Conservation (phyloP, 177 flowering plant species). For the Vitis hybrid region DNA sequence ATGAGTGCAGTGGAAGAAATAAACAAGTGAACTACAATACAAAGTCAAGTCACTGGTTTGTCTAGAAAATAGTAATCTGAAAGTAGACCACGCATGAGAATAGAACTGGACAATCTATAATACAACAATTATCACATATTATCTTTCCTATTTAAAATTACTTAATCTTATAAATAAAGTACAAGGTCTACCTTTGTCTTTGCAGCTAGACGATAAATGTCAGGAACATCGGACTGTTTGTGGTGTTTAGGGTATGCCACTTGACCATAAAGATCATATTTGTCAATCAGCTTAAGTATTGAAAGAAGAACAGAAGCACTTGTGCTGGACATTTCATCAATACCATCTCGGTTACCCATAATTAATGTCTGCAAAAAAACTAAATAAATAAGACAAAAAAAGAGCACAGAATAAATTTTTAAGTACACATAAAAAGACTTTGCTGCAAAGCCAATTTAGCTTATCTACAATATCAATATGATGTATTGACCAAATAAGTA, state of each 20-base stretch:
- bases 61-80: too few relatives aligned
- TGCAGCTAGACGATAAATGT: slow-evolving; percentile 93
- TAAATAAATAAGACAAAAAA: not conserved
- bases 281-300: slow-evolving; percentile 90
- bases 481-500: not conserved
- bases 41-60: too few relatives aligned
- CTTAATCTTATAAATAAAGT: slow-evolving; percentile 1
- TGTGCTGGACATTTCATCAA: slow-evolving; percentile 96
- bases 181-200: slow-evolving; percentile 77
- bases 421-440: not conserved
- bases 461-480: not conserved
- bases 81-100: too few relatives aligned
- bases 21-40: too few relatives aligned
- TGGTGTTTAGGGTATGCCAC: slow-evolving; percentile 99
- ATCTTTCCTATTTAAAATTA: not conserved
- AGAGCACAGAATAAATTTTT: not conserved
- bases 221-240: slow-evolving; percentile 96
- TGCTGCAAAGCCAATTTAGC: not conserved
- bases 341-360: slow-evolving; percentile 93
- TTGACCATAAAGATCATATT: slow-evolving; percentile 97
- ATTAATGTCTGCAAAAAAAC: slow-evolving; percentile 71
- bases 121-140: not conserved
- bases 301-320: slow-evolving; percentile 86
- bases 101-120: not conserved
- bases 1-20: not conserved